Evolutionary conservation across 768 basidiomycete genomes (phyloP).

Genomic region (Sistotremastrum niveocremeum): DNA sequence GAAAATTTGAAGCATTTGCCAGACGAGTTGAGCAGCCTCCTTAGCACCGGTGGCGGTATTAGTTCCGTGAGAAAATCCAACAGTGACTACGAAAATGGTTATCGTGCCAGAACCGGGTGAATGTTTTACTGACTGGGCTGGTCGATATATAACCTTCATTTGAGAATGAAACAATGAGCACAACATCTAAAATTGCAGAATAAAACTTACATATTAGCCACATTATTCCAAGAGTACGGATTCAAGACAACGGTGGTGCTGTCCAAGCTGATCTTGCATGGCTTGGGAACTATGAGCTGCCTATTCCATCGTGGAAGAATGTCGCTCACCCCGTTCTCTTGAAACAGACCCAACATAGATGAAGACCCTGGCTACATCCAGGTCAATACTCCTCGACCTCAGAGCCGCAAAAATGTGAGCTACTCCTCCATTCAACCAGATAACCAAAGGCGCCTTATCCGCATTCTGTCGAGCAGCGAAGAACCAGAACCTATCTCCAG

Average conservation of each 20-base stretch:
- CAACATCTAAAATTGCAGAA: too few relatives aligned
- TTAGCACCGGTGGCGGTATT: slow-evolving; percentile 35
- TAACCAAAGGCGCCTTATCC: slow-evolving; percentile 41
- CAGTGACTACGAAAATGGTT: slow-evolving; percentile 21
- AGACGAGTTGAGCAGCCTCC: slow-evolving; percentile 41
- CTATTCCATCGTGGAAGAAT: too few relatives aligned
- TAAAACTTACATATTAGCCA: slow-evolving; percentile 28
- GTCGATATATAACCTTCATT: slow-evolving; percentile 37
- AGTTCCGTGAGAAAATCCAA: slow-evolving; percentile 48
- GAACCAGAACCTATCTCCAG: slow-evolving; percentile 45
- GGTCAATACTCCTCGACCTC: too few relatives aligned
- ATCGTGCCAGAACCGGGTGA: background rate
- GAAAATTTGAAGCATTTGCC: slow-evolving; percentile 53
- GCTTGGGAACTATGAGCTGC: background rate
- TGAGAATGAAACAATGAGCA: too few relatives aligned
- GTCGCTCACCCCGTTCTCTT: slow-evolving; percentile 26
- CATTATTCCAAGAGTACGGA: slow-evolving; percentile 45
- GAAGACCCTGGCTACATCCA: slow-evolving; percentile 27
- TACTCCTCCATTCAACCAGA: slow-evolving; percentile 55
- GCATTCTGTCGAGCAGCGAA: slow-evolving; percentile 49
- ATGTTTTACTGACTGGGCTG: slow-evolving; percentile 25
- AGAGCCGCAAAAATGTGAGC: too few relatives aligned
- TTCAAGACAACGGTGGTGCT: slow-evolving; percentile 34
- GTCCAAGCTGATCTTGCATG: slow-evolving; percentile 36
- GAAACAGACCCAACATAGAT: slow-evolving; percentile 24